A percentile compares a stretch with the other conserved stretches of the same genome.
These are phyloP conservation scores for Olyra latifolia DNA, from an alignment of 176 grass and related monocot species.

Conservation along the genomic window DNA sequence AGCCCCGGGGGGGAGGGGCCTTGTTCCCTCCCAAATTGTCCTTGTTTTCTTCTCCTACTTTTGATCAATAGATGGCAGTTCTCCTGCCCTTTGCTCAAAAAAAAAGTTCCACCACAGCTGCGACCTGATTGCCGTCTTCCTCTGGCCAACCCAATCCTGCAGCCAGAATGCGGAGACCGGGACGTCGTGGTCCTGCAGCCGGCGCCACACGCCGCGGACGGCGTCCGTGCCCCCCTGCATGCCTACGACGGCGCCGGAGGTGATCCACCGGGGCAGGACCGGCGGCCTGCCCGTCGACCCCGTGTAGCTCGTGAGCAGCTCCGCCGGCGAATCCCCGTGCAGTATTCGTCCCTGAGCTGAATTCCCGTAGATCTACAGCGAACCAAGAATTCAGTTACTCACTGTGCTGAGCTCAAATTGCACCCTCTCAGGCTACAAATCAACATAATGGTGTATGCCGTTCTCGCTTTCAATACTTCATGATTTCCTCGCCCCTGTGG, in stretches of 20 bases:
- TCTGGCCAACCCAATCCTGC: constrained; percentile 96
- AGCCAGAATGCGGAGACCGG: constrained; percentile 90
- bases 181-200: constrained; percentile 69
- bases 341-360: constrained; percentile 70
- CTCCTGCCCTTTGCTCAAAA: too few relatives aligned
- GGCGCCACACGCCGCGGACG: constrained; percentile 66
- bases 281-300: constrained; percentile 73
- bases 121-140: constrained; percentile 81
- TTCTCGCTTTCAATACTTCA: too few relatives aligned
- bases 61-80: too few relatives aligned
- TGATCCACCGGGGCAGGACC: constrained; percentile 79
- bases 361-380: constrained; percentile 54
- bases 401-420: too few relatives aligned
- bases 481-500: too few relatives aligned
- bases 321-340: constrained; percentile 59
- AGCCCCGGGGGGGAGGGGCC: too few relatives aligned
- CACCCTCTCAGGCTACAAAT: too few relatives aligned
- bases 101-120: constrained; percentile 52
- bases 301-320: constrained; percentile 71
- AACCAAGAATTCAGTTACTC: not conserved
- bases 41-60: too few relatives aligned
- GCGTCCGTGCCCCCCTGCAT: constrained; percentile 84
- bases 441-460: too few relatives aligned
- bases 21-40: too few relatives aligned
- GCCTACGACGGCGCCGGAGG: constrained; percentile 76